Conservation (phyloP, 2,329 filamentous ascomycete genomes). For the Diaporthe sp. region DNA sequence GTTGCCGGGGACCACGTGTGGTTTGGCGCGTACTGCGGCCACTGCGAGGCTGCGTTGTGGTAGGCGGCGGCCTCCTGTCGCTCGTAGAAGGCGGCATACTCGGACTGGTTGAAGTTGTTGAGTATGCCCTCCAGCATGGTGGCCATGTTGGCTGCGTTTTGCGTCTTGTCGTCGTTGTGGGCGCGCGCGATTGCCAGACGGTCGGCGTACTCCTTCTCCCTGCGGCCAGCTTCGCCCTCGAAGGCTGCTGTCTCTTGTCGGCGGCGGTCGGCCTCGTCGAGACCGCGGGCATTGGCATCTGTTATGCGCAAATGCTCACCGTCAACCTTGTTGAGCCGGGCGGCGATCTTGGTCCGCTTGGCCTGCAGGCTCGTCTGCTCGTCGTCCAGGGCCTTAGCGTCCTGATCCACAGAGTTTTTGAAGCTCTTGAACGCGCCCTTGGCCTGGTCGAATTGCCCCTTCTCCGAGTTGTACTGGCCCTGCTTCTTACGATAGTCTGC, state of each 20-base stretch:
- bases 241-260: slow-evolving; percentile 61
- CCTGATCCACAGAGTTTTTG: slow-evolving; percentile 71
- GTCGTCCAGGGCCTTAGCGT: slow-evolving; percentile 70
- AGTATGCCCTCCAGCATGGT: slow-evolving; percentile 52
- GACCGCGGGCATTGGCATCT: slow-evolving; percentile 73
- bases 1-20: slow-evolving; percentile 34
- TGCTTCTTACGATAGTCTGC: slow-evolving; percentile 67
- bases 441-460: slow-evolving; percentile 68
- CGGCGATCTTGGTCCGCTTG: slow-evolving; percentile 78
- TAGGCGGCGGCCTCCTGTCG: slow-evolving; percentile 41
- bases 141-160: slow-evolving; percentile 49
- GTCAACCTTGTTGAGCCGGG: slow-evolving; percentile 77
- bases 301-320: slow-evolving; percentile 77
- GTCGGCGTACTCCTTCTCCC: slow-evolving; percentile 56
- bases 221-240: slow-evolving; percentile 56
- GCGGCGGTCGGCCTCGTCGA: slow-evolving; percentile 71
- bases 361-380: slow-evolving; percentile 72
- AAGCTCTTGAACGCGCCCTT: slow-evolving; percentile 64
- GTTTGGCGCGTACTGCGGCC: slow-evolving; percentile 34
- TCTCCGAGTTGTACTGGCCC: slow-evolving; percentile 63
- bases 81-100: slow-evolving; percentile 48
- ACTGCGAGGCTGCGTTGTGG: slow-evolving; percentile 31
- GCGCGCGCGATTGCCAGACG: slow-evolving; percentile 50
- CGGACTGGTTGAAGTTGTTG: slow-evolving; percentile 54
- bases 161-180: slow-evolving; percentile 51